These are phyloP conservation scores for Hymenoscyphus fructigenus DNA, from an alignment of 2,329 filamentous ascomycete species.

Conservation along the genomic window DNA sequence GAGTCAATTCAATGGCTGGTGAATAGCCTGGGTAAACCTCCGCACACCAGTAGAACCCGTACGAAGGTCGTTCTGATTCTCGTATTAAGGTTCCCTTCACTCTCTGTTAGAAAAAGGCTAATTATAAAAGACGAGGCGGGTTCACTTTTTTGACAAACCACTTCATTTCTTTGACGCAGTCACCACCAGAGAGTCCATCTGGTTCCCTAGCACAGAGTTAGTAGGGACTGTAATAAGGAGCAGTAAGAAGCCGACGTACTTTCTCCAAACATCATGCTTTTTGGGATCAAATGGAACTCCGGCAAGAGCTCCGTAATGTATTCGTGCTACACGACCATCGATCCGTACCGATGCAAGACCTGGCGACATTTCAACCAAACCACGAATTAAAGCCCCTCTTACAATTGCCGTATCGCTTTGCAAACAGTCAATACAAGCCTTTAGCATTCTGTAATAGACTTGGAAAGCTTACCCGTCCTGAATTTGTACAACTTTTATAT, in stretches of 20 bases:
- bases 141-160: slow-evolving; percentile 8
- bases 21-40: not conserved
- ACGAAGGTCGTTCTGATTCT: not conserved
- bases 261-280: not conserved
- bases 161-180: slow-evolving; percentile 1
- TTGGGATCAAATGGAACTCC: not conserved
- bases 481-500: not conserved
- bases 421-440: not conserved
- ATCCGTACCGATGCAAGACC: not conserved
- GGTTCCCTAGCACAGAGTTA: not conserved
- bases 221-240: no score
- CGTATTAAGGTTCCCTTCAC: not conserved
- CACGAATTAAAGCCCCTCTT: slow-evolving; percentile 7
- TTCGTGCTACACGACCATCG: not conserved
- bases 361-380: not conserved
- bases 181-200: slow-evolving; percentile 1
- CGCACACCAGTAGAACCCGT: not conserved
- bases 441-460: no score
- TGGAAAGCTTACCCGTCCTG: not conserved
- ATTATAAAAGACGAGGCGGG: not conserved
- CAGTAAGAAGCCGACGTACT: not conserved
- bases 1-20: not conserved
- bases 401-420: slow-evolving; percentile 12
- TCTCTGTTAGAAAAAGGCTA: not conserved
- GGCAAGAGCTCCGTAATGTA: slow-evolving; percentile 8